Conservation (phyloP, 768 basidiomycete genomes). For the Podaxis sp. region DNA sequence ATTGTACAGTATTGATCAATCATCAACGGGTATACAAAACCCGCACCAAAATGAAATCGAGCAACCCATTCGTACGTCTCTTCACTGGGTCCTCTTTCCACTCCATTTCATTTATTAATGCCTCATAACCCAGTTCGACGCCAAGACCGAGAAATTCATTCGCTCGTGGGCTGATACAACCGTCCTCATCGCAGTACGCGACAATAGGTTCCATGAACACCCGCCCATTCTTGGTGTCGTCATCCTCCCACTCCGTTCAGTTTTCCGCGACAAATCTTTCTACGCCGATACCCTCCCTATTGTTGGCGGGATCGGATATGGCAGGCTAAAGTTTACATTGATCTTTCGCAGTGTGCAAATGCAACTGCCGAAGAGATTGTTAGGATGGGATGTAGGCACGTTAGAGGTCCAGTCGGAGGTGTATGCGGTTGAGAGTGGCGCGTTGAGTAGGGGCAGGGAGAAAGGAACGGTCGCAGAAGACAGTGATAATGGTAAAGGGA, state of each 20-base stretch:
- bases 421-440: constrained; percentile 1
- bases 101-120: too few relatives aligned
- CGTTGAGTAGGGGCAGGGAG: background rate
- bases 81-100: background rate
- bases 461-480: background rate
- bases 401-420: constrained; percentile 43
- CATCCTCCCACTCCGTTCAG: constrained; percentile 41
- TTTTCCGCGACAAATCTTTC: constrained; percentile 48
- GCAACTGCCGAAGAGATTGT: constrained; percentile 49
- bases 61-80: constrained; percentile 37
- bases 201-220: constrained; percentile 50
- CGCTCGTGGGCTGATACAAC: constrained; percentile 57
- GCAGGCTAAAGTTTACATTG: constrained; percentile 57
- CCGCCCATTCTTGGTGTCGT: constrained; percentile 73
- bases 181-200: constrained; percentile 63
- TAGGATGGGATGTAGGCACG: constrained; percentile 69
- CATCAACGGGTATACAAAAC: constrained; percentile 41
- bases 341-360: constrained; percentile 66
- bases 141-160: constrained; percentile 67
- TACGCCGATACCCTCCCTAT: constrained; percentile 59
- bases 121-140: constrained; percentile 37
- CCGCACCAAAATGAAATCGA: constrained; percentile 40
- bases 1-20: constrained; percentile 47
- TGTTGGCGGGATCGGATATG: constrained; percentile 66
- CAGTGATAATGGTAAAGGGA: background rate